Evolutionary conservation across 164 flowering plant species (phyloP), one percentile per base, ranked within the genome.

Genomic region (Tetrastigma voinierianum): DNA sequence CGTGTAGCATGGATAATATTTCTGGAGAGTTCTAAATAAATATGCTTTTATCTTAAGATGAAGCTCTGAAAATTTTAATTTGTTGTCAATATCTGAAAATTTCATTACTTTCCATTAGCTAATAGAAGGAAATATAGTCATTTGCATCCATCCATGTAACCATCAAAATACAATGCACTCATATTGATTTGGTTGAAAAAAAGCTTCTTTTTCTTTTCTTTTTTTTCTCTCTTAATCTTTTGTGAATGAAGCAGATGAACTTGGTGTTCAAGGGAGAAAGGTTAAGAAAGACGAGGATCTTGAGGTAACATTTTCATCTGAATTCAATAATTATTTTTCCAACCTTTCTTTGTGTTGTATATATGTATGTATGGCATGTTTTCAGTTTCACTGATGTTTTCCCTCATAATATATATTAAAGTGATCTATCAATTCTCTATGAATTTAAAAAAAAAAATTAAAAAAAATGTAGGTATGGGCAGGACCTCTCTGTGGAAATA

Each of bases 201-300:
- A 20, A 57, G 24, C 24, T 45, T n/a, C n/a, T n/a, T n/a, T n/a
- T n/a, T n/a, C 57, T 23, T 55, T 14, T 17, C 9, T 52, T 23
- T 2, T 18, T 5, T 52, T 40, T 52, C 40, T 62, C 10, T n/a
- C n/a, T n/a, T 51, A n/a, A 19, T 2, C 12, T 44, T 43, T n/a
- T 32, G 40, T 32, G 40, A 32, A 32, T 32, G 40, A n/a, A n/a
- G 14, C 76, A 90, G 96, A 89, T 70, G 71, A 71, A 68, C 90
- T 86, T 65, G 97, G 97, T 75, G 78, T 82, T 65, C 97, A 87
- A 70, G 97, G 94, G 46, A 85, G 81, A 67, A 92, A 87, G 77
- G 86, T 89, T 11, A 83, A 83, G 65, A 69, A 61, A 40, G 62
- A 82, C 45, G 88, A 88, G 1, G 83, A 84, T 63, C 71, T 84